phyloP scores from a whole-genome alignment of 2,329 filamentous ascomycete genomes.

The Pseudohalonectria lignicola region DNA sequence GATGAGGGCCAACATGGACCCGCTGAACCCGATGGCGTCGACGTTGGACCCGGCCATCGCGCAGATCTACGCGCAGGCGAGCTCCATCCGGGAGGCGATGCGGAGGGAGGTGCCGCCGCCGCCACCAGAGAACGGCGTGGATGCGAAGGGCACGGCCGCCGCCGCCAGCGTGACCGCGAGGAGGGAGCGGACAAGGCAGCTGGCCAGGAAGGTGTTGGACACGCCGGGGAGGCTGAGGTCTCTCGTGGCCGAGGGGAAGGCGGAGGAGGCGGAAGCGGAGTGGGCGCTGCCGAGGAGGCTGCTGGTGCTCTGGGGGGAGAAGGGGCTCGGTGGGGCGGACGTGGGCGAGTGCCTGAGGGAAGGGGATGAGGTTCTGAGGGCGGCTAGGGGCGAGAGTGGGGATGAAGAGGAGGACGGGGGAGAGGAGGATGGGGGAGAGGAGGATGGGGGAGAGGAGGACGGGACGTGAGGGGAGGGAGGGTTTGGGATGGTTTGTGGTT shows the following conservation, averaged over 20 bases:
- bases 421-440: not conserved
- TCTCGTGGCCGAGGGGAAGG: constrained; percentile 47
- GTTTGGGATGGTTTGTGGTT: not conserved
- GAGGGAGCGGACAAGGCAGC: constrained; percentile 34
- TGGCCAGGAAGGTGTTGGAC: constrained; percentile 52
- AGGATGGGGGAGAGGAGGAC: not conserved
- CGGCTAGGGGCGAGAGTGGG: constrained; percentile 1
- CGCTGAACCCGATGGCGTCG: constrained; percentile 60
- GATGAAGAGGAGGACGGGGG: not conserved
- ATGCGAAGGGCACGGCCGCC: constrained; percentile 25
- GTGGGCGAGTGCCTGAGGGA: constrained; percentile 42
- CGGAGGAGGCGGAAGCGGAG: constrained; percentile 46
- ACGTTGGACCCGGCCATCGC: constrained; percentile 64
- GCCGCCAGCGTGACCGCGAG: constrained; percentile 19
- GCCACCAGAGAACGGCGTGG: no score
- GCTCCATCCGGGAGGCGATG: constrained; percentile 40
- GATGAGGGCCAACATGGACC: constrained; percentile 77
- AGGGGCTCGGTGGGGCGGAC: constrained; percentile 42
- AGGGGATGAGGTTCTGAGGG: constrained; percentile 37
- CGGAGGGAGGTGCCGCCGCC: constrained; percentile 35
- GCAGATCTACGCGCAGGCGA: constrained; percentile 57
- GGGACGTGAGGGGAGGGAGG: not conserved
- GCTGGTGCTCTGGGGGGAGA: constrained; percentile 41
- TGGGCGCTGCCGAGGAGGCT: constrained; percentile 44
- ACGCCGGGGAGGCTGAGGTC: constrained; percentile 47